Evolutionary conservation across 2,329 filamentous ascomycete species (phyloP).

Genomic region (Colletotrichum aenigma): DNA sequence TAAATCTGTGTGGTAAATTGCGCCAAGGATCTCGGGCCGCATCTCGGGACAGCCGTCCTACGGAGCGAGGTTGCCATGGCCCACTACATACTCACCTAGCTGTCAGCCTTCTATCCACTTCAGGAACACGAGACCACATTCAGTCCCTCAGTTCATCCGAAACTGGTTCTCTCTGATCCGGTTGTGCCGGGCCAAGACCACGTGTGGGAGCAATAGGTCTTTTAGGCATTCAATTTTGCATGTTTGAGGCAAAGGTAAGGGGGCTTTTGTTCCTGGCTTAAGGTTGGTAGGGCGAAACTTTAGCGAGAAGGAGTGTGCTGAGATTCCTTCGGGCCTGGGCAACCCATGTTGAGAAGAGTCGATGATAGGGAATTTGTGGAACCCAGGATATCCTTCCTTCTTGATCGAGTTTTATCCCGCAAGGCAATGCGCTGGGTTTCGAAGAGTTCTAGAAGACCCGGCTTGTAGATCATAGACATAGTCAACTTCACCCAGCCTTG

Average conservation of each 20-base stretch:
- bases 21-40: background rate
- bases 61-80: background rate
- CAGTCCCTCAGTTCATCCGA: background rate
- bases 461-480: background rate
- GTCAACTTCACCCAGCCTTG: background rate
- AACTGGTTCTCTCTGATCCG: background rate
- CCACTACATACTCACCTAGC: background rate
- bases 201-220: background rate
- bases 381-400: background rate
- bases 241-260: background rate
- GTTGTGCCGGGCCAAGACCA: background rate
- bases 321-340: background rate
- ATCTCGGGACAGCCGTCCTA: background rate
- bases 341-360: background rate
- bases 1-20: background rate
- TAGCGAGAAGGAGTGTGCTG: background rate
- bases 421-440: background rate
- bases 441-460: background rate
- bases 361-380: too few species aligned
- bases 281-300: background rate
- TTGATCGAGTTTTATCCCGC: background rate
- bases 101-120: background rate
- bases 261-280: background rate
- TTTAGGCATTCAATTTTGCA: background rate
- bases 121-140: background rate